Base-by-base conservation (phyloP, 306 rosid species). In the Gillenia trifoliata region DNA sequence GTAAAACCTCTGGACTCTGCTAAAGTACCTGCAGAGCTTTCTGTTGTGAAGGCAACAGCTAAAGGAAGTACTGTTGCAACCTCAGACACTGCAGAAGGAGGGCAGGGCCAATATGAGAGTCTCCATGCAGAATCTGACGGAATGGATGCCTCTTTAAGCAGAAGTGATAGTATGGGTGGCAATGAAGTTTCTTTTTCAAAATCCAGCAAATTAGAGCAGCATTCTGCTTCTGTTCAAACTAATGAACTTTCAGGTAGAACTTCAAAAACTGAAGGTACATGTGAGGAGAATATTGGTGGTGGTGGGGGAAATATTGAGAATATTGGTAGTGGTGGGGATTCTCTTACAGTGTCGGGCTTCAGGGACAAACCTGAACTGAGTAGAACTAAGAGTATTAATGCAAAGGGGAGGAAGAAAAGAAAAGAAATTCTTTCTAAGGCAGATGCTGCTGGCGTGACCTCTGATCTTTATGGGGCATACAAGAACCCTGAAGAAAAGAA, bases 381-480 rank as follows among this genome's bases (percentile, higher is more conserved):
- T 80, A 86, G 82, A 85, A 61, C 68, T 64, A 95, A 90, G 83
- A n/a, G 71, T 80, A 33, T 65, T 63, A 1, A 61, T 64, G 4
- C 78, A 33, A 92, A 66, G 74, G 80, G 38, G 34, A 95, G 70
- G 85, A 95, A 84, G 88, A 90, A 86, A 80, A 73, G 59, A 17
- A 88, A 25, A 80, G 98, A 87, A 82, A 7, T 68, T 79, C 93
- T 89, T 84, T 89, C 71, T 66, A 89, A 85, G 88, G 99, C 98
- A 77, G 99, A 95, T 85, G 98, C 99, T 78, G 97, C 96, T 2
- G 97, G 99, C 20, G 71, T 86, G 57, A 87, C 91, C n/a, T 85
- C 97, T 80, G 99, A 95, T 85, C 96, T 95, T 62, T 95, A 95
- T 82, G 89, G 79, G 84, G 99, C 99, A 13, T 95, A 92, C 75